Conservation (phyloP, 1,139 yeast species). For the Zygoascus meyerae region DNA sequence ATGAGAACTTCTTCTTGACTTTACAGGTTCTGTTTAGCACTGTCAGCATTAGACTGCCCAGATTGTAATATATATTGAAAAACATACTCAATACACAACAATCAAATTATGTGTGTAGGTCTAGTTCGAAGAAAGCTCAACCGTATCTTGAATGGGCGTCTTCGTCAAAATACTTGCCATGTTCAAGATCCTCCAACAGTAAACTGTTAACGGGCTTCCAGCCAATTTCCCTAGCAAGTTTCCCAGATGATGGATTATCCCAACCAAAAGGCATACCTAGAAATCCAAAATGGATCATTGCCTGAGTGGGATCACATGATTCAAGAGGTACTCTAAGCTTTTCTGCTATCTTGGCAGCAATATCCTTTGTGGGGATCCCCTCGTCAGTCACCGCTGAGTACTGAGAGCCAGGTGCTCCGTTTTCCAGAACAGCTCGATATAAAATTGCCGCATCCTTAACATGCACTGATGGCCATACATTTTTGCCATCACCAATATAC, state of each 20-base stretch:
- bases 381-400: slow-evolving; percentile 5
- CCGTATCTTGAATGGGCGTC: not conserved
- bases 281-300: not conserved
- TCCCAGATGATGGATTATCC: slow-evolving; percentile 2
- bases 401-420: slow-evolving; percentile 20
- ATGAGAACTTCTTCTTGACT: too few relatives aligned
- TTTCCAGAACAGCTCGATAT: slow-evolving; percentile 28
- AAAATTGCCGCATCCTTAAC: slow-evolving; percentile 31
- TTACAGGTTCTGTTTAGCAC: too few relatives aligned
- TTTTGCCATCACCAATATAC: slow-evolving; percentile 29
- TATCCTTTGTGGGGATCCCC: slow-evolving; percentile 19
- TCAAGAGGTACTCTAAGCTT: slow-evolving; percentile 18
- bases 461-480: slow-evolving; percentile 34
- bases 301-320: slow-evolving; percentile 12
- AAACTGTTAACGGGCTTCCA: slow-evolving; percentile 11
- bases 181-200: slow-evolving; percentile 9
- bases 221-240: slow-evolving; percentile 9
- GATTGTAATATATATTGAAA: too few relatives aligned
- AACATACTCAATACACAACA: too few relatives aligned
- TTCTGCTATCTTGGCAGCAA: slow-evolving; percentile 28
- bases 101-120: too few relatives aligned
- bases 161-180: slow-evolving; percentile 1
- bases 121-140: too few relatives aligned
- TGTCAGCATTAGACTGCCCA: too few relatives aligned
- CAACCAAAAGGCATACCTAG: not conserved